A percentile compares a stretch with the other conserved stretches of the same genome.
phyloP scores from a whole-genome alignment of 139 green algal species.

The Haematococcus lacustris region DNA sequence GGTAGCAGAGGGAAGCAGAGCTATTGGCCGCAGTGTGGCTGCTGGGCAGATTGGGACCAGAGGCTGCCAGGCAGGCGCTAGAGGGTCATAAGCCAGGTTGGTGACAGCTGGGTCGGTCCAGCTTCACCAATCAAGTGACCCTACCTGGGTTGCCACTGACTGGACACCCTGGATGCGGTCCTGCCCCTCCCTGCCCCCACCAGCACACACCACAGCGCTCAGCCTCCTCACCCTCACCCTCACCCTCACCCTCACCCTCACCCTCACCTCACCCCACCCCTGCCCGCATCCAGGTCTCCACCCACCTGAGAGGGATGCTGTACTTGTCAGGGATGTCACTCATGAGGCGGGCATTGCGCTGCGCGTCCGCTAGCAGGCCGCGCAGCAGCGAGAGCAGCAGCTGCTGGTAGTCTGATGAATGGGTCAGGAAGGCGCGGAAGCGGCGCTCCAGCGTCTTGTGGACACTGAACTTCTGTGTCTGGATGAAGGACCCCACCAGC shows the following conservation, averaged over 20 bases:
- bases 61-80: too few relatives aligned
- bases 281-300: too few relatives aligned
- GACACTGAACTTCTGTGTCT: conserved; percentile 90
- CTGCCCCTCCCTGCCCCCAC: too few relatives aligned
- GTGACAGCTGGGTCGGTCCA: too few relatives aligned
- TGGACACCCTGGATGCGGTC: background rate
- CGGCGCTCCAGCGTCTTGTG: conserved; percentile 75
- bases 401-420: conserved; percentile 31
- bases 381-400: conserved; percentile 32
- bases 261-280: background rate
- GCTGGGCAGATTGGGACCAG: too few relatives aligned
- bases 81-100: too few relatives aligned
- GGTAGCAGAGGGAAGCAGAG: too few relatives aligned
- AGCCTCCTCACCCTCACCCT: background rate
- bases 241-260: background rate
- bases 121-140: too few relatives aligned
- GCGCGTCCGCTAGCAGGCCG: conserved; percentile 58
- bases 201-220: background rate
- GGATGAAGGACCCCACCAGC: conserved; percentile 93
- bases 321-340: conserved; percentile 19
- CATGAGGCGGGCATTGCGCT: conserved; percentile 45
- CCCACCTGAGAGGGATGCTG: conserved; percentile 19
- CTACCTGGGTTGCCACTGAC: background rate
- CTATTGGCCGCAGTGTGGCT: too few relatives aligned
- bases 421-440: conserved; percentile 34